Percentiles rank a stretch among this genome's conserved stretches.
phyloP scores from a whole-genome alignment of 2,329 filamentous ascomycete species.

The Pseudogymnoascus sp. region DNA sequence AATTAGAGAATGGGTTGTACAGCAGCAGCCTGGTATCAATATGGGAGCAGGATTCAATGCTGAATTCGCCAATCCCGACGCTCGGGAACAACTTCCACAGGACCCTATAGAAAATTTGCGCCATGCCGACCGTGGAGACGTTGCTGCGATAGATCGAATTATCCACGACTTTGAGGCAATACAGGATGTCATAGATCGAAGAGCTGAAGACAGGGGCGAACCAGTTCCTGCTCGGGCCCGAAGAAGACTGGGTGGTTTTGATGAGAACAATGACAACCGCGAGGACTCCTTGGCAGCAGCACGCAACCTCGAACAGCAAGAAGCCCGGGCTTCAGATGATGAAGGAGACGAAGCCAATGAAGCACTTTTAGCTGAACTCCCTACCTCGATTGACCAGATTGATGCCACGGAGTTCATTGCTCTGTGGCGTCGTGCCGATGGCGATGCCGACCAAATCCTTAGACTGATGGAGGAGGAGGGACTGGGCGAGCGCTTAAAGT shows the following conservation, averaged over 20 bases:
- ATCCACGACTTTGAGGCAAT: slow-evolving; percentile 13
- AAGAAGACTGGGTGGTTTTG: slow-evolving; percentile 18
- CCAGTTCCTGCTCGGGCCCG: slow-evolving; percentile 21
- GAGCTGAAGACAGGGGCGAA: slow-evolving; percentile 15
- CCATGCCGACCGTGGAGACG: not conserved
- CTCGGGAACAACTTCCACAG: slow-evolving; percentile 20
- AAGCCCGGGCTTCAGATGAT: not conserved
- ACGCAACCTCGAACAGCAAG: not conserved
- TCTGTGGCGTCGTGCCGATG: slow-evolving; percentile 53
- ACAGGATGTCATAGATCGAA: not conserved
- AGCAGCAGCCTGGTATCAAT: slow-evolving; percentile 91
- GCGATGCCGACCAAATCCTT: slow-evolving; percentile 51
- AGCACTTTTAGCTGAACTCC: slow-evolving; percentile 21
- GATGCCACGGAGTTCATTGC: slow-evolving; percentile 35
- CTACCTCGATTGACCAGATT: slow-evolving; percentile 20
- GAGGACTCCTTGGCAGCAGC: not conserved
- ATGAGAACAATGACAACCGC: slow-evolving; percentile 14
- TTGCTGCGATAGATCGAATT: slow-evolving; percentile 13
- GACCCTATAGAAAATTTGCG: slow-evolving; percentile 14
- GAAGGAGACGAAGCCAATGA: not conserved
- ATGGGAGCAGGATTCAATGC: slow-evolving; percentile 54
- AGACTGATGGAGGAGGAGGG: slow-evolving; percentile 55
- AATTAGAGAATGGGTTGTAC: slow-evolving; percentile 95
- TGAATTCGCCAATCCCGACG: slow-evolving; percentile 47
- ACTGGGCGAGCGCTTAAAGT: slow-evolving; percentile 49